Percentiles rank a stretch among this genome's conserved stretches.
phyloP scores from a whole-genome alignment of 352 stramenopile species.

The Globisporangium viniferum region DNA sequence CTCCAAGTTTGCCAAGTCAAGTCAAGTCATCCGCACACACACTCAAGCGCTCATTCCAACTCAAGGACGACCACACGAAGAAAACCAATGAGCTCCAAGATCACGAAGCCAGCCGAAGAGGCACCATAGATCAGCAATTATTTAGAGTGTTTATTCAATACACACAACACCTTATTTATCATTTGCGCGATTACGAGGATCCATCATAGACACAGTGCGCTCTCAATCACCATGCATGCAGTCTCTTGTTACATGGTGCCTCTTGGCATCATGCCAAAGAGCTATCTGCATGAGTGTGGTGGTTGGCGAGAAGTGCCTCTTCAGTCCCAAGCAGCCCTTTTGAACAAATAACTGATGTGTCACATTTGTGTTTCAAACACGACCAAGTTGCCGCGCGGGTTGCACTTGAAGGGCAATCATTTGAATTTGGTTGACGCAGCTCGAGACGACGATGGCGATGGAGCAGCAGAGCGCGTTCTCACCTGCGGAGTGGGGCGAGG shows the following conservation, averaged over 20 bases:
- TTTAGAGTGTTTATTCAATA: background rate
- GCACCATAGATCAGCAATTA: background rate
- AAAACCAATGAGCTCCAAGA: background rate
- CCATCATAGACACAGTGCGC: background rate
- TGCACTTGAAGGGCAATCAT: background rate
- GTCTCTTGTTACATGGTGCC: no score
- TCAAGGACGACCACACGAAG: background rate
- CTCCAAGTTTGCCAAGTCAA: background rate
- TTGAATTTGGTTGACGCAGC: background rate
- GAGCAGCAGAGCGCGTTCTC: background rate
- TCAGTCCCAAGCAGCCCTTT: background rate
- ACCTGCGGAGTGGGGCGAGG: constrained; percentile 4
- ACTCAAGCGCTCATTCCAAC: background rate
- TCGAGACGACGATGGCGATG: background rate
- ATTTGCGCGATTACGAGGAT: background rate
- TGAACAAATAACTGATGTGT: background rate
- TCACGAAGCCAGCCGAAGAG: background rate
- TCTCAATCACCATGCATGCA: background rate
- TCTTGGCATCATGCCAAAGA: background rate
- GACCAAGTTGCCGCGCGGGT: background rate
- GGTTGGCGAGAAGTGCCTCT: background rate
- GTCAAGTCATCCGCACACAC: background rate
- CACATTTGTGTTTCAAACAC: background rate
- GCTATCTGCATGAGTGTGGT: background rate
- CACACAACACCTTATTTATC: background rate